Base-by-base conservation (phyloP, 495 filamentous ascomycete species). In the Penicillium psychrofluorescens region DNA sequence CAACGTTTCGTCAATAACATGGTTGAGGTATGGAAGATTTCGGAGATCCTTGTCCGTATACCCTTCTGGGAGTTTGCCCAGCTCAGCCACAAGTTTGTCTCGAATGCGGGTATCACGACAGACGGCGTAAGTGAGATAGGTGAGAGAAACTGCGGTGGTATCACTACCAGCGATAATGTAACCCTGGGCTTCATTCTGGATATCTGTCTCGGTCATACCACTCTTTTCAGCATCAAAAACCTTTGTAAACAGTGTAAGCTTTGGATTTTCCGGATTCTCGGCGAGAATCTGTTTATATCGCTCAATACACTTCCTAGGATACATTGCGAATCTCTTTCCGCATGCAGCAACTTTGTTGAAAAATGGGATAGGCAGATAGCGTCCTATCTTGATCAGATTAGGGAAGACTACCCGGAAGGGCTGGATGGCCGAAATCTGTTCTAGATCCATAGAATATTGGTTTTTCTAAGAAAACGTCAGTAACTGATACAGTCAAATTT, bases 151-250 rank as follows among this genome's bases (percentile, higher is more conserved):
- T 1, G 68, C 63, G 2, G 74, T 77, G 0, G 76, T 76, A 34
- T 78, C 74, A 11, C 59, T 66, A 1, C 76, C 76, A 0, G 74
- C 79, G 1, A 80, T 37, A 38, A 80, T 74, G 37, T 75, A 75
- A 1, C 44, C 49, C 14, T 59, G 50, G 0, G 74, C 74, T 29
- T 76, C 69, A 6, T 51, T 36, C 6, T 32, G 31, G 33, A 80
- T 64, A 29, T 79, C 72, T 0, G 49, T 35, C 8, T 63, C 48
- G 6, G 54, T 49, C 1, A 75, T 45, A 1, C 67, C 63, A 8
- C 67, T 60, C 11, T 62, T 52, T 27, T 62, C 61, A 0, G 61
- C 61, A 12, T 67, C 58, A 42, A 64, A 66, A 7, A 75, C 29
- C 36, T 72, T 77, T 8, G 67, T 70, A 40, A 79, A 75, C 0